Conservation (phyloP, 441 rosid genomes). For the Aleurites moluccanus region DNA sequence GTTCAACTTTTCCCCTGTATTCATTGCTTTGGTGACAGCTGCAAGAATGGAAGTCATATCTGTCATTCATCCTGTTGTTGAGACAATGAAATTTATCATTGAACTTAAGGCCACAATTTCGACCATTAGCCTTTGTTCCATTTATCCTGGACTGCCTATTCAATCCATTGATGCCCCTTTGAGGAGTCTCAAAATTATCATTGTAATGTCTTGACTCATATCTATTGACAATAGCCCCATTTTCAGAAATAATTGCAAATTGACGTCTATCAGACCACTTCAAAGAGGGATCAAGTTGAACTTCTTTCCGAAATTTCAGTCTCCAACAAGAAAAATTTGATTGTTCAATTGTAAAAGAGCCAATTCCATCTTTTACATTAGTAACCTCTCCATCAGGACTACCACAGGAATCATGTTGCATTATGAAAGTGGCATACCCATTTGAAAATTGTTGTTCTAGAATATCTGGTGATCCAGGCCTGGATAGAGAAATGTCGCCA, state of each 20-base stretch:
- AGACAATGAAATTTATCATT: conserved; percentile 59
- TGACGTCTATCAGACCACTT: conserved; percentile 67
- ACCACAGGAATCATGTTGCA: conserved; percentile 45
- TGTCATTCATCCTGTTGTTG: conserved; percentile 49
- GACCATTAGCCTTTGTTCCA: conserved; percentile 46
- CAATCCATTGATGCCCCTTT: conserved; percentile 53
- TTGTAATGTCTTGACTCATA: conserved; percentile 50
- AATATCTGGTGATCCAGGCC: conserved; percentile 53
- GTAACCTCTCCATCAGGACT: conserved; percentile 51
- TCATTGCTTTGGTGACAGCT: conserved; percentile 62
- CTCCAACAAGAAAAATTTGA: conserved; percentile 53
- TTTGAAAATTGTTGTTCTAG: conserved; percentile 41
- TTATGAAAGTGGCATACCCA: conserved; percentile 28
- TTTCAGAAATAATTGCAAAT: conserved; percentile 47
- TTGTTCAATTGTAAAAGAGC: conserved; percentile 49
- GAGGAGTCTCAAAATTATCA: conserved; percentile 59
- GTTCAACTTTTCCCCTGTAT: conserved; percentile 59
- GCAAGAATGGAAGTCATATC: conserved; percentile 61
- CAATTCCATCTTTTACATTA: conserved; percentile 50
- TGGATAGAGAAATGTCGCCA: conserved; percentile 47
- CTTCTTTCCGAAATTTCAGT: conserved; percentile 55
- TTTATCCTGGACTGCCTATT: conserved; percentile 52
- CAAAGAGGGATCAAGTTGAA: conserved; percentile 47
- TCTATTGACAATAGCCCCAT: conserved; percentile 45
- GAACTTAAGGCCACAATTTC: conserved; percentile 53